These are phyloP conservation scores for Coemansia pectinata DNA, from an alignment of 192 early-diverging fungal species.

Conservation along the genomic window DNA sequence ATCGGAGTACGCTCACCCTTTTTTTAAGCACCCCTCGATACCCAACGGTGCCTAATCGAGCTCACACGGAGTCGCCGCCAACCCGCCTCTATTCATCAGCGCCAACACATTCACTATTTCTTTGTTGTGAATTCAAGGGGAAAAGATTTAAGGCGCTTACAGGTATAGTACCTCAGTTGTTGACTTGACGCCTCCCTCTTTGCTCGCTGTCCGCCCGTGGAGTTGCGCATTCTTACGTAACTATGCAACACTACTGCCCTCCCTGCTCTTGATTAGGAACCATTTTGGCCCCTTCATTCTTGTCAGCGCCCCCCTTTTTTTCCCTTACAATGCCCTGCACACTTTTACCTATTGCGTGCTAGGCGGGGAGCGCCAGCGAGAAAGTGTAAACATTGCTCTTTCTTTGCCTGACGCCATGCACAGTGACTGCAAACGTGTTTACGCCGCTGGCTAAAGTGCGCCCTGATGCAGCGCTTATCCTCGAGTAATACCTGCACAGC, in stretches of 20 bases:
- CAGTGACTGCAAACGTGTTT: constrained; percentile 2
- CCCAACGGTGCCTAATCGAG: not conserved
- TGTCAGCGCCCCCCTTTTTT: not conserved
- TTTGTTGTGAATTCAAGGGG: not conserved
- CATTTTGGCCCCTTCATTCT: constrained; percentile 1
- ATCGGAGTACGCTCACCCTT: not conserved
- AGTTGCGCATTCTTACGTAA: constrained; percentile 6
- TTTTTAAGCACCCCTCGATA: not conserved
- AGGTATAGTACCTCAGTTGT: not conserved
- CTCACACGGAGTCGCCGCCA: not conserved
- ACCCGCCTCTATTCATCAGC: not conserved
- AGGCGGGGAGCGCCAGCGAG: not conserved
- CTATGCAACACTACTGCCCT: not conserved
- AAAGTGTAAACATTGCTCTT: constrained; percentile 7
- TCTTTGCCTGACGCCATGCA: not conserved
- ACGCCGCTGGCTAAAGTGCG: not conserved
- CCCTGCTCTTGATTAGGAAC: constrained; percentile 1
- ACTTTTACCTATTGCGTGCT: not conserved
- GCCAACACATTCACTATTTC: not conserved
- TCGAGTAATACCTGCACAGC: not conserved
- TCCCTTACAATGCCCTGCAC: not conserved
- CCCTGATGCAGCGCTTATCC: not conserved
- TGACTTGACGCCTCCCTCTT: not conserved
- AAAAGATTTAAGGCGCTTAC: not conserved
- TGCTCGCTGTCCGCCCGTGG: no score